Evolutionary conservation across 176 grass and related monocot genomes (phyloP).

Genomic region (Alloteropsis semialata): DNA sequence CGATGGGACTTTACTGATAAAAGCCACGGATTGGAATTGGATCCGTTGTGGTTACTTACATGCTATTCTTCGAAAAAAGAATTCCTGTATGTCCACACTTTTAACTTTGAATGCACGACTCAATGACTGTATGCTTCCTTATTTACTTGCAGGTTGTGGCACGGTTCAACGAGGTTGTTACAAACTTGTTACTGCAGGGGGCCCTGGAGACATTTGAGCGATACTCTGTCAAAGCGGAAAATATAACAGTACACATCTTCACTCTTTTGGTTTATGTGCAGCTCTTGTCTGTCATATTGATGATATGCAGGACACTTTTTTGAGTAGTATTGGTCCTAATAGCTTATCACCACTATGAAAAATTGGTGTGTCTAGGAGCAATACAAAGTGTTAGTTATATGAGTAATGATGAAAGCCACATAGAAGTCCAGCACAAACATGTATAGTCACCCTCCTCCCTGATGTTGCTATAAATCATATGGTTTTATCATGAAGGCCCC

Average conservation of each 20-base stretch:
- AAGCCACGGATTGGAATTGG: background rate
- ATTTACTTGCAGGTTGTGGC: conserved; percentile 69
- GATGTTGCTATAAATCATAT: background rate
- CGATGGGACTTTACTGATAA: background rate
- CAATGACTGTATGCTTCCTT: background rate
- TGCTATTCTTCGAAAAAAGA: background rate
- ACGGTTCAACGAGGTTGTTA: conserved; percentile 91
- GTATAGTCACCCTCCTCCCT: background rate
- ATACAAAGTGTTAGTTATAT: background rate
- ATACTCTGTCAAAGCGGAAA: conserved; percentile 75
- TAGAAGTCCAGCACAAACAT: background rate
- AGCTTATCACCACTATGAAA: background rate
- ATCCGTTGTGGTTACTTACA: background rate
- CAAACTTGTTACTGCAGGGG: conserved; percentile 78
- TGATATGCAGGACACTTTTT: background rate
- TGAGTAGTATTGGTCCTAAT: background rate
- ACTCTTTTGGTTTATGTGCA: background rate
- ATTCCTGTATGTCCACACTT: background rate
- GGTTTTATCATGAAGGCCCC: background rate
- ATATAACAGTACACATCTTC: conserved; percentile 65
- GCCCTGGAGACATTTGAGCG: conserved; percentile 77
- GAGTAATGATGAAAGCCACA: background rate
- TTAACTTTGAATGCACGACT: background rate
- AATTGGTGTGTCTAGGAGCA: background rate
- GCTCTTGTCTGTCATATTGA: background rate